Evolutionary conservation across 768 basidiomycete genomes (phyloP).

Genomic region (Phaffia tasmanica): DNA sequence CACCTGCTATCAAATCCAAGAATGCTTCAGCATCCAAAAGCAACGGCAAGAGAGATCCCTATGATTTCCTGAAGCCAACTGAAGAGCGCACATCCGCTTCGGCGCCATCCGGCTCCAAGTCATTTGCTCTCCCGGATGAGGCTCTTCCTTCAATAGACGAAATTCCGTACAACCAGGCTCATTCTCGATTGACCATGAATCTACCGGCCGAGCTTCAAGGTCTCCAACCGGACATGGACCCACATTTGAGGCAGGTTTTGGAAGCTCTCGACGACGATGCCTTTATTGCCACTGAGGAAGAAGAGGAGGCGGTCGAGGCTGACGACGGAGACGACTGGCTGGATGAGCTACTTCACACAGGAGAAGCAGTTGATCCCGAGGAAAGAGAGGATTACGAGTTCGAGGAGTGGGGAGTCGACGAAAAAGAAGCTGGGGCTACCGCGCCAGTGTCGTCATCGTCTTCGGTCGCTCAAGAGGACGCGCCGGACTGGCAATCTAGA

Average conservation of each 20-base stretch:
- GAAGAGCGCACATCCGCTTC: neutral
- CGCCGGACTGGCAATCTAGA: constrained; percentile 59
- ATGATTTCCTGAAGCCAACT: constrained; percentile 5
- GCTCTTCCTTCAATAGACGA: constrained; percentile 61
- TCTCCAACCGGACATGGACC: constrained; percentile 92
- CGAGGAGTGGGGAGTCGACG: constrained; percentile 45
- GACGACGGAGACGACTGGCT: constrained; percentile 53
- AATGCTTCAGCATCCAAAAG: constrained; percentile 30
- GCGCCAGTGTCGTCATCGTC: constrained; percentile 28
- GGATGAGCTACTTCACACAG: constrained; percentile 26
- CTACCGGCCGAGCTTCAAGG: constrained; percentile 75
- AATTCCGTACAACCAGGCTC: constrained; percentile 45
- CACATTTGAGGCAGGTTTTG: constrained; percentile 78
- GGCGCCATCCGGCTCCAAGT: neutral
- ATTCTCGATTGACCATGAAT: constrained; percentile 50
- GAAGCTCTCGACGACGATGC: constrained; percentile 94
- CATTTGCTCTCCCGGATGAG: constrained; percentile 45
- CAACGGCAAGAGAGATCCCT: constrained; percentile 15
- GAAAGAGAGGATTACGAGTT: constrained; percentile 43
- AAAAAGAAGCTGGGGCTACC: constrained; percentile 31
- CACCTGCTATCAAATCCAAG: constrained; percentile 44
- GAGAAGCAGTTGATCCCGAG: constrained; percentile 25
- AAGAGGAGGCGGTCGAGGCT: constrained; percentile 44
- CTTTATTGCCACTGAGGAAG: constrained; percentile 49
- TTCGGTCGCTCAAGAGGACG: constrained; percentile 36